These are phyloP conservation scores for Xylaria palmicola DNA, from an alignment of 495 filamentous ascomycete species.

Conservation along the genomic window DNA sequence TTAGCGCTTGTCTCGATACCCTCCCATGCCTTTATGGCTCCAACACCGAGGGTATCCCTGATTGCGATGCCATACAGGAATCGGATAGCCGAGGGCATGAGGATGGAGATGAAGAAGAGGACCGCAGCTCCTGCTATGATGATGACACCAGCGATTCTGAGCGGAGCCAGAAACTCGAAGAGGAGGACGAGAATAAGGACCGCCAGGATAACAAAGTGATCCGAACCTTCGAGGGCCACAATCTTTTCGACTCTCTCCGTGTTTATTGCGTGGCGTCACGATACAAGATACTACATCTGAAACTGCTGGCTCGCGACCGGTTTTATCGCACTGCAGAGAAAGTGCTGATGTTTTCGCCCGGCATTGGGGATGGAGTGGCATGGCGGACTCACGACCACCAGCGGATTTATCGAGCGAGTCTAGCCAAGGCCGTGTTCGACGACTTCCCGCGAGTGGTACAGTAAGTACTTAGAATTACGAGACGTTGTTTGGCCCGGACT, in stretches of 20 bases:
- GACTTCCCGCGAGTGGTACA: background rate
- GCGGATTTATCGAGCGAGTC: background rate
- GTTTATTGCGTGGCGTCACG: background rate
- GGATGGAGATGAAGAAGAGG: background rate
- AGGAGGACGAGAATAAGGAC: background rate
- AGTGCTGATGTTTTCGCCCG: background rate
- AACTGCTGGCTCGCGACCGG: background rate
- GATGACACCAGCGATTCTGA: background rate
- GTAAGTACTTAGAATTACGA: background rate
- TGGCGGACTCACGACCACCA: background rate
- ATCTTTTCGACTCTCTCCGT: background rate
- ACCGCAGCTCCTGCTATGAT: background rate
- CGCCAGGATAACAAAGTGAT: background rate
- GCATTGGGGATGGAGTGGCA: background rate
- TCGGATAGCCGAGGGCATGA: background rate
- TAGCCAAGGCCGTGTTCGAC: background rate
- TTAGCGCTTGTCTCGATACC: background rate
- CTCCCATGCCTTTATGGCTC: background rate
- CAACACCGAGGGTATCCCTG: background rate
- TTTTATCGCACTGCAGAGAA: constrained; percentile 3
- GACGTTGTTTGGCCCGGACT: too few species aligned
- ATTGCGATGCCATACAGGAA: background rate
- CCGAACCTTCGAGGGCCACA: background rate
- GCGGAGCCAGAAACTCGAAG: background rate
- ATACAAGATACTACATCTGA: background rate